Evolutionary conservation across 345 rosid genomes (phyloP), one percentile per base, ranked within the genome.

Genomic region (Acer saccharum): DNA sequence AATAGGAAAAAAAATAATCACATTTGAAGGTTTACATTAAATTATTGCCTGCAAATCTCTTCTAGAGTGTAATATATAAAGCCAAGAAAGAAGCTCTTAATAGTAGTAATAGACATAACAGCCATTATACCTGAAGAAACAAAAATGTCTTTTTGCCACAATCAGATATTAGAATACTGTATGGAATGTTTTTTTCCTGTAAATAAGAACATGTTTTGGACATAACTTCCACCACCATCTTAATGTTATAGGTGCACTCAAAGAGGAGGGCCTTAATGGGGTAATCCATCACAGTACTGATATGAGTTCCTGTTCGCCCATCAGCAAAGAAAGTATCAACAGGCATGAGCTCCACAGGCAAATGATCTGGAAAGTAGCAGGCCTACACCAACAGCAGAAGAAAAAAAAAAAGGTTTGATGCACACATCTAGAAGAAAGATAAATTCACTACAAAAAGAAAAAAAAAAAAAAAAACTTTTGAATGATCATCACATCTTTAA

Each of bases 261-360:
- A 85, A 74, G 68, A 81, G 67, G 58, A 85, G 70, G 66, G 79
- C 76, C 65, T 82, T 85, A 75, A 85, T 73, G 39, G 88, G 88
- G 65, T 82, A 82, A 78, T 73, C 82, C 55, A 58, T 41, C 39
- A 82, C 70, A 77, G 72, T 50, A 50, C 77, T 72, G 64, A 85
- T 50, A 43, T 35, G 65, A 65, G 81, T 69, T 13, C 80, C 78
- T 29, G 64, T 73, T 60, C 41, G 66, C 65, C 58, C 72, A 66
- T 77, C 78, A 5, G 66, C 35, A 69, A 72, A 80, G 55, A 85
- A 60, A 66, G 50, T 54, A 68, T 78, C 80, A 61, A 73, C 75
- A 73, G 84, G 73, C 86, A 75, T 61, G 27, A 68, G 63, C 75
- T 85, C 86, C 79, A 81, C 86, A 23, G 84, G 81, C 63, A 83